phyloP scores from a whole-genome alignment of 192 early-diverging fungal genomes.

The Linderina pennispora region DNA sequence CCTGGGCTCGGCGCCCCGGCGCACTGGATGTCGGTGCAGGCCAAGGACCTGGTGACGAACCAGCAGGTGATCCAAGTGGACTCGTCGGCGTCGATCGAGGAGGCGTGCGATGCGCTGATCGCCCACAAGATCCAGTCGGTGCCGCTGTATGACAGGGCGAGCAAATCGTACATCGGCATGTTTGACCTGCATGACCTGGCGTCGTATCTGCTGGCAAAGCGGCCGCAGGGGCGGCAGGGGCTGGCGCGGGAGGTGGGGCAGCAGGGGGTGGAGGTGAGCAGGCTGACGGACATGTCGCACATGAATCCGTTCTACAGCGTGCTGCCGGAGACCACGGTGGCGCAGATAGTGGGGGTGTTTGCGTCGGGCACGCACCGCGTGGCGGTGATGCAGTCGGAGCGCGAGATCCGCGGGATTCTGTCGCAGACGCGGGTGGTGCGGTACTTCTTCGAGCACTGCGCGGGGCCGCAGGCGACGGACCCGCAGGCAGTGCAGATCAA shows the following conservation, averaged over 20 bases:
- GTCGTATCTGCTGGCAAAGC: conserved; percentile 60
- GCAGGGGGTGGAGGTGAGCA: conserved; percentile 5
- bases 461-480: conserved; percentile 14
- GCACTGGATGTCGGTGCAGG: conserved; percentile 66
- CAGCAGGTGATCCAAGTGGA: conserved; percentile 66
- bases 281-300: conserved; percentile 60
- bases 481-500: conserved; percentile 2
- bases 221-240: neutral
- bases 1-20: conserved; percentile 31
- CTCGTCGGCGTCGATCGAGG: conserved; percentile 53
- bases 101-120: conserved; percentile 66
- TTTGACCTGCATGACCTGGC: conserved; percentile 83
- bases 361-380: conserved; percentile 74
- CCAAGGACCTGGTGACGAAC: conserved; percentile 49
- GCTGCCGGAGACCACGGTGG: conserved; percentile 64
- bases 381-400: conserved; percentile 59
- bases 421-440: conserved; percentile 68
- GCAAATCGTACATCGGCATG: conserved; percentile 69
- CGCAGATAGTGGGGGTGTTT: conserved; percentile 67
- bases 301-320: conserved; percentile 82
- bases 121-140: conserved; percentile 73
- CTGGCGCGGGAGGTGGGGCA: neutral
- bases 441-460: conserved; percentile 58
- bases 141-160: conserved; percentile 63
- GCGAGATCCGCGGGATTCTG: conserved; percentile 63